Evolutionary conservation across 2,329 filamentous ascomycete species (phyloP).

Genomic region (Fusarium incarnatum): DNA sequence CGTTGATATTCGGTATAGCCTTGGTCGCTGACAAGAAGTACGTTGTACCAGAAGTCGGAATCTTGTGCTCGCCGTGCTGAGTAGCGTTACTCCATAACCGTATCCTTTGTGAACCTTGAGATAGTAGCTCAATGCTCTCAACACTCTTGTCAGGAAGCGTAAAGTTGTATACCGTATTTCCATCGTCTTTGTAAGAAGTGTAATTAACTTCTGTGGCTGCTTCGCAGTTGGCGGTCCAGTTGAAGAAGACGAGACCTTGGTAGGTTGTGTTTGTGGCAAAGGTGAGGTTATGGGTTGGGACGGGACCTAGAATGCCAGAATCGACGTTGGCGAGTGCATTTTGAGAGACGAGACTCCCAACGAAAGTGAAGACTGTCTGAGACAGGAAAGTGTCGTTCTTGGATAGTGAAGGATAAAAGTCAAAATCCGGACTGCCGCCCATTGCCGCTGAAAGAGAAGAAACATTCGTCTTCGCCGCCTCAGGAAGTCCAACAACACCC

Average conservation of each 20-base stretch:
- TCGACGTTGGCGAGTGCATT: constrained; percentile 37
- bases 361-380: constrained; percentile 35
- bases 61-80: constrained; percentile 1
- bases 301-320: constrained; percentile 30
- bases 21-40: constrained; percentile 35
- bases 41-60: constrained; percentile 20
- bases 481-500: constrained; percentile 36
- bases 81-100: constrained; percentile 30
- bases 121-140: constrained; percentile 28
- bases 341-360: constrained; percentile 37
- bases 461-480: constrained; percentile 11
- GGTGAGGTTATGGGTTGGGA: constrained; percentile 35
- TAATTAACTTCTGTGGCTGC: constrained; percentile 36
- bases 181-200: constrained; percentile 8
- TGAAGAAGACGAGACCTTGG: constrained; percentile 32
- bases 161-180: constrained; percentile 37
- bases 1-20: constrained; percentile 33
- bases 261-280: constrained; percentile 37
- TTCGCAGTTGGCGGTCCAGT: constrained; percentile 36
- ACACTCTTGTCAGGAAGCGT: constrained; percentile 27
- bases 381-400: constrained; percentile 35
- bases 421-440: background rate
- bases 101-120: constrained; percentile 16
- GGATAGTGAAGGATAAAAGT: constrained; percentile 20
- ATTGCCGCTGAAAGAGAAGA: constrained; percentile 28